Evolutionary conservation across 768 basidiomycete genomes (phyloP).

Genomic region (Boletus sp.): DNA sequence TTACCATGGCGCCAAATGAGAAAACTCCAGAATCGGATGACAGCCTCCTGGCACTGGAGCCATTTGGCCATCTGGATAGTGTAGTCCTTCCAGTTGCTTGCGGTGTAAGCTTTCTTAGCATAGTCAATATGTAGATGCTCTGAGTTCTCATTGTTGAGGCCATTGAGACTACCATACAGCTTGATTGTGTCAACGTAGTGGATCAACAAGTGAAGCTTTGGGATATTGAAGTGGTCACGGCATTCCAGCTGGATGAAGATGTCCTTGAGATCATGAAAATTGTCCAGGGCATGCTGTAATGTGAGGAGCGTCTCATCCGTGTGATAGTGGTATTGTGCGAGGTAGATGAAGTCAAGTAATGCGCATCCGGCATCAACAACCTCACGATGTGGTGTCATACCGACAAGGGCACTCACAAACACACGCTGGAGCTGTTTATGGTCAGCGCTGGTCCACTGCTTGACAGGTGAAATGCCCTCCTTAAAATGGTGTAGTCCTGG

Average conservation of each 20-base stretch:
- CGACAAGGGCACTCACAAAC: not conserved
- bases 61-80: not conserved
- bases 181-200: not conserved
- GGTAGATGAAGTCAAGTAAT: not conserved
- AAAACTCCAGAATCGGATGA: not conserved
- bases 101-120: not conserved
- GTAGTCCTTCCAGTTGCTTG: not conserved
- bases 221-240: not conserved
- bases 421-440: not conserved
- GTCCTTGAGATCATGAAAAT: not conserved
- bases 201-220: not conserved
- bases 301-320: not conserved
- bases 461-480: too few relatives aligned
- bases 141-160: not conserved
- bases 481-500: too few relatives aligned
- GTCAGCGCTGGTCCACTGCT: too few relatives aligned
- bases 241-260: not conserved
- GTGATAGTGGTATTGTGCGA: not conserved
- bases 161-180: not conserved
- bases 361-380: not conserved
- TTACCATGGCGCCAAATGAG: not conserved
- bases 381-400: not conserved
- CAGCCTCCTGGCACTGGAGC: not conserved
- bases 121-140: not conserved
- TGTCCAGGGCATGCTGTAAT: not conserved